Evolutionary conservation across 2,329 filamentous ascomycete species (phyloP), one percentile per base, ranked within the genome.

Genomic region (Allantophomopsis cytisporea): DNA sequence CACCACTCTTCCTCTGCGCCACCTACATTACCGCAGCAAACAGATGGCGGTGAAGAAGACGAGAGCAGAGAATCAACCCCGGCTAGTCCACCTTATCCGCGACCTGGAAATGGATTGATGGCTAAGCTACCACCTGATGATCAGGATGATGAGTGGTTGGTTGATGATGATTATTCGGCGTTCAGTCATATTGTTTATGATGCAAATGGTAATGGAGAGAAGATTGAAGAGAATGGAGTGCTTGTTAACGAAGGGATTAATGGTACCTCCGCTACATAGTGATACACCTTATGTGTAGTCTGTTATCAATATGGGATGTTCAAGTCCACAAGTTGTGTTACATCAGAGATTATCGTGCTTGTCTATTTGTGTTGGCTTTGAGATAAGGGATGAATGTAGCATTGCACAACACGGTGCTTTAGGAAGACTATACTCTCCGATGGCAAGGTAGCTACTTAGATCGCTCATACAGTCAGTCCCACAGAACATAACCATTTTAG

Each of bases 81-180:
- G 30, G 69, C 71, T 35, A 74, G 76, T 49, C 67, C 72, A 20
- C 65, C 76, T 34, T 81, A 81, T 47, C 76, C 76, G 0, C 69
- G 69, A 45, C 63, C 76, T 6, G 78, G 77, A 2, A 67, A 76
- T 40, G 77, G 78, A 2, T 60, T 82, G 20, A 68, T 58, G 55
- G 47, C 51, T 7, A 57, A 64, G 17, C 51, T 80, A 15, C 64
- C 69, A 6, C 65, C 67, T 1, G 71, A 79, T 46, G 64, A 63
- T 14, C 68, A 73, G 18, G 76, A 81, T 51, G 48, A 77, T 31
- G 64, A 74, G 41, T 78, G 76, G 61, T 54, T 82, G 17, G 68
- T 75, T 7, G 77, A 81, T 47, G 71, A 44, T 23, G 55, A 56
- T 45, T 55, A 51, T 37, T 49, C 53, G 11, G 51, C 50, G 7